Evolutionary conservation across 73 alveolate genomes (phyloP).

Genomic region (Loxodes magnus): DNA sequence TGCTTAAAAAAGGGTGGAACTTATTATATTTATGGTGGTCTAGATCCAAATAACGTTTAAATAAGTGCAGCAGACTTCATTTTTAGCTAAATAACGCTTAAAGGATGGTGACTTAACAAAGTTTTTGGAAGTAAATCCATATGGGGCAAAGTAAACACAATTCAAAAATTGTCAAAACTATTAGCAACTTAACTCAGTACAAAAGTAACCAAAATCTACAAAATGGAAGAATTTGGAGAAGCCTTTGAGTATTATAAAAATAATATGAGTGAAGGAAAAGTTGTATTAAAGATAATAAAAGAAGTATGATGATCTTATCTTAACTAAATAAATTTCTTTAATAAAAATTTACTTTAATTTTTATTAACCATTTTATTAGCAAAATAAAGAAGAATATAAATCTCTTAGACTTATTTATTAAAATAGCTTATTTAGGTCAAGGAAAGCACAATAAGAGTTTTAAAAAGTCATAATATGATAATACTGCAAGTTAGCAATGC

Average conservation of each 20-base stretch:
- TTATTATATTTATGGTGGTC: constrained; percentile 31
- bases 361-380: too few species aligned
- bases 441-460: too few species aligned
- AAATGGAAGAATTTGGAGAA: not conserved
- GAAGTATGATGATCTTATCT: too few species aligned
- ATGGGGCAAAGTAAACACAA: not conserved
- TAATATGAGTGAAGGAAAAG: not conserved
- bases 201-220: not conserved
- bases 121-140: not conserved
- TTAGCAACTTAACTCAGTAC: not conserved
- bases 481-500: too few species aligned
- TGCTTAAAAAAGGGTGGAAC: constrained; percentile 14
- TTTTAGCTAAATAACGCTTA: constrained; percentile 12
- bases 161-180: not conserved
- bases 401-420: too few species aligned
- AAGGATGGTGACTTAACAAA: constrained; percentile 23
- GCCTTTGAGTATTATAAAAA: not conserved
- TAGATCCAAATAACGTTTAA: constrained; percentile 21
- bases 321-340: too few species aligned
- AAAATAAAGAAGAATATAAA: too few species aligned
- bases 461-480: too few species aligned
- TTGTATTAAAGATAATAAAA: too few species aligned
- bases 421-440: too few species aligned
- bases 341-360: too few species aligned
- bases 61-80: constrained; percentile 24